phyloP scores from a whole-genome alignment of 176 grass and related monocot genomes.

The Raddia distichophylla region DNA sequence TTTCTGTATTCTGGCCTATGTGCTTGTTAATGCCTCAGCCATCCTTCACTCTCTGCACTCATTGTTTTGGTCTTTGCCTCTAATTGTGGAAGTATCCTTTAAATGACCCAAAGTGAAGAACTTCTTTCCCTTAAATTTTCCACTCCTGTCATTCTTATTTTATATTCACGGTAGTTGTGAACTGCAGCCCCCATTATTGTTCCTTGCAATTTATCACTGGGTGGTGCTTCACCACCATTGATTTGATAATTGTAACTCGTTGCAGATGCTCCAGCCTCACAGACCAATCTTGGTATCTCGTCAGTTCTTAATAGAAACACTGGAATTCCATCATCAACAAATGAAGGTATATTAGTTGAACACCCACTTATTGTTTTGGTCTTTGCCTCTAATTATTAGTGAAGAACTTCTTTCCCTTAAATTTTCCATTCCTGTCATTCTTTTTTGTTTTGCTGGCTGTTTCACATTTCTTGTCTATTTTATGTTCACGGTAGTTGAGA shows the following conservation, averaged over 20 bases:
- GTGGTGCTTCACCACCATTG: background rate
- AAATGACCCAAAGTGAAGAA: background rate
- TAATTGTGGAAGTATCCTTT: slow-evolving; percentile 1
- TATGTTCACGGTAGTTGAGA: background rate
- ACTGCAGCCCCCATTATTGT: background rate
- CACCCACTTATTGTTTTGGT: too few relatives aligned
- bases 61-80: too few relatives aligned
- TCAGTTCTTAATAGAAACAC: too few relatives aligned
- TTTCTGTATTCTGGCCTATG: background rate
- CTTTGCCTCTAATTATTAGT: too few relatives aligned
- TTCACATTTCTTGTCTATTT: background rate
- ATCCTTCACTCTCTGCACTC: background rate
- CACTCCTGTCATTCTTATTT: background rate
- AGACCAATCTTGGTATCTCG: too few relatives aligned
- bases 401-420: too few relatives aligned
- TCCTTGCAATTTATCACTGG: background rate
- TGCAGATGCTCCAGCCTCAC: too few relatives aligned
- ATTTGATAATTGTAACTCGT: too few relatives aligned
- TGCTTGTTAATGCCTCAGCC: background rate
- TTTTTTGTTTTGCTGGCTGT: too few relatives aligned
- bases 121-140: background rate
- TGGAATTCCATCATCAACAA: too few relatives aligned
- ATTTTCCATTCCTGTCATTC: too few relatives aligned
- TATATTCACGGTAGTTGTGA: background rate
- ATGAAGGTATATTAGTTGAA: too few relatives aligned